Base-by-base conservation (phyloP, 2,329 filamentous ascomycete genomes). In the Talaromyces sp. region DNA sequence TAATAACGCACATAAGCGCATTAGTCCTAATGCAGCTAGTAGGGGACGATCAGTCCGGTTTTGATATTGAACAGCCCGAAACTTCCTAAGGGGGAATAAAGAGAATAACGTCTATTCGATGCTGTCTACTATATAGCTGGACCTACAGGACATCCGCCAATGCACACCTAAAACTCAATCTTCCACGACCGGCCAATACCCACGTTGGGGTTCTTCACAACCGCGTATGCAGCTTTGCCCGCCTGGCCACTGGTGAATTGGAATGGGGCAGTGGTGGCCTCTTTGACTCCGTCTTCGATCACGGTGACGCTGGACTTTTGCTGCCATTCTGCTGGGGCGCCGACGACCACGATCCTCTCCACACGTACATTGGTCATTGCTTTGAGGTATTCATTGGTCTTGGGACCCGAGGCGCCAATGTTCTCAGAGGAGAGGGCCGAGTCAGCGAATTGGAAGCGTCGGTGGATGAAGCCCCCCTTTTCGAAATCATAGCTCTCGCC, bases 401-500 rank as follows among this genome's bases (percentile, higher is more conserved):
- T 85, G 65, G 87, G 78, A 4, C 84, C 84, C 68, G 83, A 83
- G 57, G 73, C 74, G 68, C 85, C 85, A 6, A 89, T 81, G 65
- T 96, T 87, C n/a, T 83, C 83, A 0, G 90, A 93, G 5, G 80
- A 80, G n/a, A 98, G 79, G 0, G 81, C 81, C 16, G 83, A 82
- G 56, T 79, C 78, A 5, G 75, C 71, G 63, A 93, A 89, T 28
- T 79, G 80, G 78, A 99, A 97, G 63, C 81, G 83, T 63, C 92
- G 90, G 78, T 96, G 89, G 68, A 98, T 93, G 76, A 90, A 96
- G 64, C 92, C 92, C 10, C 93, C 94, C 65, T 87, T 81, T 74
- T 96, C 82, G 72, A 91, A 92, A 60, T 96, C 92, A 68, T 93
- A 99, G 0, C 89, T 90, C 76, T 98, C 93, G 55, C 95, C 95